Conservation (phyloP, 23 red algal genomes). For the Cyanidium caldarium region DNA sequence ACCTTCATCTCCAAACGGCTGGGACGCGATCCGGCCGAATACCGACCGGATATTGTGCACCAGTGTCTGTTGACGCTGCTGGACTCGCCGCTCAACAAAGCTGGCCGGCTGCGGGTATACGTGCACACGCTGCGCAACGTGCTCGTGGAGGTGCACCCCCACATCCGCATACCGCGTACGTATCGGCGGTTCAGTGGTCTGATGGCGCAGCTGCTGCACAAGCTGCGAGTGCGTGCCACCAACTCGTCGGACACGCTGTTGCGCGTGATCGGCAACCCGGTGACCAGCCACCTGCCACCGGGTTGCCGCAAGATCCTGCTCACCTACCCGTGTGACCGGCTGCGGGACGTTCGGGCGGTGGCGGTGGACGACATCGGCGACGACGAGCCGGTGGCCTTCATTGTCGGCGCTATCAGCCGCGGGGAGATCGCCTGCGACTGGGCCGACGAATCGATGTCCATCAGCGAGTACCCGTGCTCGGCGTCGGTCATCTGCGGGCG, state of each 20-base stretch:
- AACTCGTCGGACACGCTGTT: conserved; percentile 46
- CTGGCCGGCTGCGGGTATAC: conserved; percentile 62
- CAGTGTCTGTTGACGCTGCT: conserved; percentile 83
- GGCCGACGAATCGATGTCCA: conserved; percentile 57
- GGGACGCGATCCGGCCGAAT: conserved; percentile 47
- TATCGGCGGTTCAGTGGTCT: conserved; percentile 68
- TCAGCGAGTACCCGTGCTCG: conserved; percentile 71
- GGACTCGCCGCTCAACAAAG: conserved; percentile 95
- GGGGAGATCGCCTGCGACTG: conserved; percentile 79
- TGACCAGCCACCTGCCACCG: conserved; percentile 68
- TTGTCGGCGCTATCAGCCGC: conserved; percentile 89
- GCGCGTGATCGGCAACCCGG: conserved; percentile 69
- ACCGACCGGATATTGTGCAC: conserved; percentile 88
- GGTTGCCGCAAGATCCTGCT: conserved; percentile 46
- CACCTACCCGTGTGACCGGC: conserved; percentile 63
- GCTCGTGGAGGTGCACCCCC: conserved; percentile 78
- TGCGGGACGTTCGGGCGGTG: conserved; percentile 48
- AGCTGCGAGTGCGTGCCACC: conserved; percentile 65
- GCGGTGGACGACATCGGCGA: conserved; percentile 20
- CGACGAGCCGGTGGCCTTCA: conserved; percentile 46
- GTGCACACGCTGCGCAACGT: conserved; percentile 67
- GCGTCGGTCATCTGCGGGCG: conserved; percentile 60
- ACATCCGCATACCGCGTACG: conserved; percentile 78
- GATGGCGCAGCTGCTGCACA: conserved; percentile 73
- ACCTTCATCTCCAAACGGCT: conserved; percentile 25